Evolutionary conservation across 2,329 filamentous ascomycete genomes (phyloP), one percentile per base, ranked within the genome.

Genomic region (Penicillium hordei): DNA sequence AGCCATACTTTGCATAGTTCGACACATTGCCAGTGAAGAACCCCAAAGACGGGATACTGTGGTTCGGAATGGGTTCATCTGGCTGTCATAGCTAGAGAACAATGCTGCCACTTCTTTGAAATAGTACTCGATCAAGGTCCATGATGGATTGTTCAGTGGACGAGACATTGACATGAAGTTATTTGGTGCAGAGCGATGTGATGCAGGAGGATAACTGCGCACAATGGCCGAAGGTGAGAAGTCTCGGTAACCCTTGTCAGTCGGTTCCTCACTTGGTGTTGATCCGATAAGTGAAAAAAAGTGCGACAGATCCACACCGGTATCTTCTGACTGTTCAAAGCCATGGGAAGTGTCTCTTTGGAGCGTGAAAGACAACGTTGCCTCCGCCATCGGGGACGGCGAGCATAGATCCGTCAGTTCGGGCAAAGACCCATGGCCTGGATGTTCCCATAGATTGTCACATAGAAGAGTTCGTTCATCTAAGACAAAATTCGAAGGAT

Each of bases 31-130:
- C 19, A 81, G 75, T 0, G 83, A 85, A n/a, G 79, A 80, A 40
- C 82, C 77, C 79, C 83, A 86, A 2, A 86, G 75, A 23, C 81
- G 80, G 5, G 79, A 80, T 13, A 87, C 82, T 0, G 83, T 83
- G 1, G 81, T 82, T 38, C 85, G 76, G 62, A 86, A 87, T 0
- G 84, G 83, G 62, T 87, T 88, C 62, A 86, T 77, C 13, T 79
- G 76, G 21, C 84, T 86, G 68, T 87, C 85, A 64, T 86, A 88
- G 58, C 82, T 85, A n/a, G 85, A 87, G 68, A 85, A 87, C 10
- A 87, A 72, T 4, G 78, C 80, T 48, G 83, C 85, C 3, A 86
- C 83, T 58, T 86, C 83, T 63, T 83, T 82, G 72, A 87, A 87
- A 63, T 87, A 87, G 63, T 87, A 85, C 48, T 86, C 83, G 10